Evolutionary conservation across 1,139 yeast genomes (phyloP).

Genomic region (Geotrichum reessii): DNA sequence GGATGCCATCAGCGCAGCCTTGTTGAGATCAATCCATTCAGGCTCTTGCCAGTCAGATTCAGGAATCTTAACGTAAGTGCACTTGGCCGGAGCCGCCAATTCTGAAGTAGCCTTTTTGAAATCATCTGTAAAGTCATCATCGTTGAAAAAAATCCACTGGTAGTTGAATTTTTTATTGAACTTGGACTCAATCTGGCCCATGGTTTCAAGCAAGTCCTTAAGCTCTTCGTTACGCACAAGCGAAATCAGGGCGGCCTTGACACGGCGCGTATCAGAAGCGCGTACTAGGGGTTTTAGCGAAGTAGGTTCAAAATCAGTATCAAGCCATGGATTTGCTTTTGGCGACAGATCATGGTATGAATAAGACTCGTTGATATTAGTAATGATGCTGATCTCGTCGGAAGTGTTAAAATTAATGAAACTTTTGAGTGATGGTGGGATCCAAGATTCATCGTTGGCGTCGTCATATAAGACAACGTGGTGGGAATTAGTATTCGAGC

Average conservation of each 20-base stretch:
- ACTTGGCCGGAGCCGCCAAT: conserved; percentile 45
- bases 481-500: neutral
- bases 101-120: conserved; percentile 41
- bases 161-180: conserved; percentile 68
- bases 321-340: conserved; percentile 21
- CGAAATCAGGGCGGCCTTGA: conserved; percentile 69
- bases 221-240: conserved; percentile 64
- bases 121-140: conserved; percentile 53
- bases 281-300: conserved; percentile 22
- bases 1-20: conserved; percentile 40
- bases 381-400: neutral
- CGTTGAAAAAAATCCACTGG: conserved; percentile 78
- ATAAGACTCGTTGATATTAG: conserved; percentile 5
- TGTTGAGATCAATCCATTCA: conserved; percentile 42
- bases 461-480: neutral
- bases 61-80: conserved; percentile 53
- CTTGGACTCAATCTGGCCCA: conserved; percentile 52
- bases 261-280: conserved; percentile 31
- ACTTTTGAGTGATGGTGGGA: neutral
- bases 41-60: conserved; percentile 64
- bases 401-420: neutral
- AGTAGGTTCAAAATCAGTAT: conserved; percentile 30
- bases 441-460: neutral
- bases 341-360: conserved; percentile 20
- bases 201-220: conserved; percentile 45